phyloP scores from a whole-genome alignment of 148 eudicot genomes.

The Spergularia marina region DNA sequence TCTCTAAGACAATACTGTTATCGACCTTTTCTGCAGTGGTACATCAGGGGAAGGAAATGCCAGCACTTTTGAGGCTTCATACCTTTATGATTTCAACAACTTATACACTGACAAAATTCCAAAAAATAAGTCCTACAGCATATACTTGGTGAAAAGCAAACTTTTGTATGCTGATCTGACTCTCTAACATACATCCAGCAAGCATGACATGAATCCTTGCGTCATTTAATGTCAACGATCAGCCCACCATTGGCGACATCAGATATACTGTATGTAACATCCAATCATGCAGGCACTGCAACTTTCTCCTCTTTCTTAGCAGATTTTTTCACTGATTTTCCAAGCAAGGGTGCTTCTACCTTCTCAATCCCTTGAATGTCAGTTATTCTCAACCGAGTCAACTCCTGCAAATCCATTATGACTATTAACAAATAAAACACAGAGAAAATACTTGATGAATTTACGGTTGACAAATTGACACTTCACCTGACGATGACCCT shows the following conservation, averaged over 20 bases:
- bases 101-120: constrained; percentile 27
- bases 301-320: constrained; percentile 49
- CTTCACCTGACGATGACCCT: constrained; percentile 90
- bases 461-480: constrained; percentile 16
- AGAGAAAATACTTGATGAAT: neutral
- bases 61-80: constrained; percentile 3
- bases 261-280: constrained; percentile 3
- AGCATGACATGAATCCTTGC: neutral
- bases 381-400: constrained; percentile 85
- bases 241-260: constrained; percentile 5
- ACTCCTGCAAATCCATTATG: constrained; percentile 47
- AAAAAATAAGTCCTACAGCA: constrained; percentile 14
- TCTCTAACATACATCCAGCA: constrained; percentile 15
- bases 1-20: neutral
- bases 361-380: constrained; percentile 86
- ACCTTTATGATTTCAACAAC: constrained; percentile 23
- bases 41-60: constrained; percentile 1
- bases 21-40: neutral
- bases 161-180: neutral
- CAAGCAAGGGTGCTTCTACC: constrained; percentile 41
- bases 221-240: neutral
- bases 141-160: constrained; percentile 10
- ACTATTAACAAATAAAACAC: constrained; percentile 3
- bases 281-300: constrained; percentile 45
- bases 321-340: constrained; percentile 33